A percentile compares a stretch with the other conserved stretches of the same genome.
Evolutionary conservation across 1,139 yeast species (phyloP).

Genomic region (Saccharomyces hybrid): DNA sequence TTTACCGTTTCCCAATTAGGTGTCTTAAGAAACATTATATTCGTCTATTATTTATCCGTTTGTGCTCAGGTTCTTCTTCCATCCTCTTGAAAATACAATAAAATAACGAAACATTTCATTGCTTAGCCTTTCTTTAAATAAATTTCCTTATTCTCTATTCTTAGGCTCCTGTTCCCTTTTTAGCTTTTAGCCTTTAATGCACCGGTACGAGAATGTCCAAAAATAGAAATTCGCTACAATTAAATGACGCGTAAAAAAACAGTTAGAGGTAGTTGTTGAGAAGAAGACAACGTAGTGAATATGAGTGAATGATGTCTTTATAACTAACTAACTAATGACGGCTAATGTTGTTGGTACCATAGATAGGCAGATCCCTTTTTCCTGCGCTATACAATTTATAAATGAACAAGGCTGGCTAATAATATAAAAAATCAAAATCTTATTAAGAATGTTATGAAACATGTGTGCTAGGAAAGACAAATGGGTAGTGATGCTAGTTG

Average conservation of each 20-base stretch:
- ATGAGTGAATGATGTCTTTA: not conserved
- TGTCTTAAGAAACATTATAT: not conserved
- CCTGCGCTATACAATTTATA: not conserved
- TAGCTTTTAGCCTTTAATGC: not conserved
- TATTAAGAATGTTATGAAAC: not conserved
- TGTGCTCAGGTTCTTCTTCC: not conserved
- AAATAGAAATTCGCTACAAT: not conserved
- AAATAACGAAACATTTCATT: not conserved
- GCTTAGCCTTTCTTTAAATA: not conserved
- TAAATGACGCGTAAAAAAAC: not conserved
- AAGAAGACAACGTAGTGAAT: not conserved
- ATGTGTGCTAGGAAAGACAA: not conserved
- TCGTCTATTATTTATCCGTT: not conserved
- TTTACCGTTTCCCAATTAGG: not conserved
- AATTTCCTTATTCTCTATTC: not conserved
- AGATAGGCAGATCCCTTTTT: not conserved
- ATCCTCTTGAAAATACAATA: not conserved
- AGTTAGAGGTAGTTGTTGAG: not conserved
- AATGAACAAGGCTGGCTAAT: not conserved
- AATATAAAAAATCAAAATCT: not conserved
- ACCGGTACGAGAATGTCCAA: not conserved
- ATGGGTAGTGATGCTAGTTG: slow-evolving; percentile 1
- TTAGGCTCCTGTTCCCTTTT: not conserved
- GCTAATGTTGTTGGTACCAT: too few relatives aligned
- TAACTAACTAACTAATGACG: not conserved